These are phyloP conservation scores for Fimicolochytrium jonesii DNA, from an alignment of 192 early-diverging fungal genomes.

Conservation along the genomic window DNA sequence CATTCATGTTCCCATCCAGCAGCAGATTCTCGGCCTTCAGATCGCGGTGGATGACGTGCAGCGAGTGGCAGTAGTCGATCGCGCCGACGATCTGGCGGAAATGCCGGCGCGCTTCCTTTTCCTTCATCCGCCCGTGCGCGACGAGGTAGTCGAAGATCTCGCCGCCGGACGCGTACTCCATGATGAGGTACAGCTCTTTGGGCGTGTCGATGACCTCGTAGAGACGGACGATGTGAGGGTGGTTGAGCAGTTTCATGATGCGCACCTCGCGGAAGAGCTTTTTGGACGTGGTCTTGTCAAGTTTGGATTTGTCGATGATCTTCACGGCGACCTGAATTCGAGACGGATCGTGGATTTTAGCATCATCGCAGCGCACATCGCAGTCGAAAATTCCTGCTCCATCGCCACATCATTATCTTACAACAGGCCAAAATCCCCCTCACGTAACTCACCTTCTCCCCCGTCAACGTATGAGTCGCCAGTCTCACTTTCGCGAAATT, in stretches of 20 bases:
- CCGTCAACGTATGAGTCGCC: constrained; percentile 54
- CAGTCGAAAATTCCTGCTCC: too few species aligned
- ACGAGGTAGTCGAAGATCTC: constrained; percentile 65
- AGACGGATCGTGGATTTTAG: background rate
- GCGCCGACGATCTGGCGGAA: constrained; percentile 57
- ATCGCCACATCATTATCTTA: background rate
- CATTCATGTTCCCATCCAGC: constrained; percentile 57
- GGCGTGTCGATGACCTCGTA: constrained; percentile 67
- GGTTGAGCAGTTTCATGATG: constrained; percentile 59
- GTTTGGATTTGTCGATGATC: constrained; percentile 59
- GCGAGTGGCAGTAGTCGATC: constrained; percentile 53
- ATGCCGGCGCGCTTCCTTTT: constrained; percentile 54
- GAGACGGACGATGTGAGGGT: constrained; percentile 55
- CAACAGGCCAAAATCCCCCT: background rate
- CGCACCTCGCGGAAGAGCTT: constrained; percentile 62
- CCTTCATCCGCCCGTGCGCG: constrained; percentile 61
- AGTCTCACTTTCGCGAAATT: constrained; percentile 61
- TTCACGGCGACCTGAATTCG: constrained; percentile 56
- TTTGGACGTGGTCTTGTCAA: constrained; percentile 53
- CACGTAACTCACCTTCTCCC: constrained; percentile 43
- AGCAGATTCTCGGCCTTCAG: constrained; percentile 60
- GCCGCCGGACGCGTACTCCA: constrained; percentile 59
- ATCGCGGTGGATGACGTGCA: constrained; percentile 57
- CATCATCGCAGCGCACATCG: background rate
- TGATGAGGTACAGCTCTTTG: constrained; percentile 55